Conservation (phyloP, 192 early-diverging fungal species). For the Glomus cerebriforme region DNA sequence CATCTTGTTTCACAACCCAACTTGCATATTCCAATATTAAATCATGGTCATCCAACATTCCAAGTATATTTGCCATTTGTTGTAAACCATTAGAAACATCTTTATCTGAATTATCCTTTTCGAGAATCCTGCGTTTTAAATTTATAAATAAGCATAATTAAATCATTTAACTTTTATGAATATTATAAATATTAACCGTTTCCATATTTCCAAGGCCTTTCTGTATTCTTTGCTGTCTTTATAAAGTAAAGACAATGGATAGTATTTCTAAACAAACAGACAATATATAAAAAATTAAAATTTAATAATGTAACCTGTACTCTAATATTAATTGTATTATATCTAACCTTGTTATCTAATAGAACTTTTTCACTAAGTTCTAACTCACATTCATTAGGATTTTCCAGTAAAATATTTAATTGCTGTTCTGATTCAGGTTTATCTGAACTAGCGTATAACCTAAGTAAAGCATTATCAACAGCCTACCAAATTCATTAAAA, state of each 20-base stretch:
- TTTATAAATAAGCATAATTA: neutral
- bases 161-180: neutral
- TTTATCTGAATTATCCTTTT: slow-evolving; percentile 51
- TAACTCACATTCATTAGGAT: slow-evolving; percentile 51
- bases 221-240: slow-evolving; percentile 49
- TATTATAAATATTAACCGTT: slow-evolving; percentile 47
- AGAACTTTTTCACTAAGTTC: slow-evolving; percentile 53
- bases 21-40: slow-evolving; percentile 52
- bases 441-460: slow-evolving; percentile 29
- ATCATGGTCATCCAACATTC: slow-evolving; percentile 34
- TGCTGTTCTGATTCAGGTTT: slow-evolving; percentile 28
- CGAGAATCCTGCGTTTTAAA: slow-evolving; percentile 46
- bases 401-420: slow-evolving; percentile 38
- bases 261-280: slow-evolving; percentile 48
- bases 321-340: neutral
- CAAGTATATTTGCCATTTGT: slow-evolving; percentile 45
- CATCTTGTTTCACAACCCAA: slow-evolving; percentile 53
- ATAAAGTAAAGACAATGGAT: slow-evolving; percentile 62
- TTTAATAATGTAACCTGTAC: neutral
- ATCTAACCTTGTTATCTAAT: slow-evolving; percentile 43
- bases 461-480: slow-evolving; percentile 42
- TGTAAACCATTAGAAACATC: slow-evolving; percentile 49
- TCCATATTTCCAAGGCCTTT: slow-evolving; percentile 65
- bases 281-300: neutral
- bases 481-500: slow-evolving; percentile 28